Base-by-base conservation (phyloP, 495 filamentous ascomycete genomes). In the Aspergillus diversus region DNA sequence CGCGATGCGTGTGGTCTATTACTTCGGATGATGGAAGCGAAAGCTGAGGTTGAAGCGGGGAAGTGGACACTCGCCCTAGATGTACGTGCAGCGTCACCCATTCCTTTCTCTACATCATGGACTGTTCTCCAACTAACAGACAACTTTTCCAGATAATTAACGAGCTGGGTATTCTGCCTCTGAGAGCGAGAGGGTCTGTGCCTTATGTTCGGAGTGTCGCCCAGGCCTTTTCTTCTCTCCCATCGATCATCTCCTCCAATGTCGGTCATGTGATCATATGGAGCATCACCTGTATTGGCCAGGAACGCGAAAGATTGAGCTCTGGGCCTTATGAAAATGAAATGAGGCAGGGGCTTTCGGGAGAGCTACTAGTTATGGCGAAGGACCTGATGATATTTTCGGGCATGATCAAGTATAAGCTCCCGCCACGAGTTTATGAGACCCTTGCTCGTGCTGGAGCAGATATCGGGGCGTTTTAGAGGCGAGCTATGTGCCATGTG, bases 341-440 rank as follows among this genome's bases (percentile, higher is more conserved):
- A 58, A 88, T 87, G 63, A 88, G 87, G 65, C 81, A 84, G 60
- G 81, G 83, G 59, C 84, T 95, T 75, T 83, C 88, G 21, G 86
- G 88, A 46, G 80, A 88, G 66, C 77, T 96, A 66, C 84, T 89
- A 73, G 84, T 88, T 67, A 90, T 87, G 70, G 92, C 88, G 54
- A 89, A 90, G 69, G 95, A 97, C 76, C 73, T 97, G 59, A 96
- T 94, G 82, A 87, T 96, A 37, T 99, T 97, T 79, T 94, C 94
- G 13, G 93, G 95, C 33, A 88, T 97, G 83, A 85, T 99, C 68
- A 88, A 92, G 72, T 99, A 96, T 75, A 87, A 93, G 62, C 80
- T 97, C 66, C 84, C 87, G 9, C 83, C 86, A 32, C 81, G 83
- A 67, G 83, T 96, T 39, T 92, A 92, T 76, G 93, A 96, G 78